Conservation (phyloP, 345 rosid genomes). For the Punica granatum region DNA sequence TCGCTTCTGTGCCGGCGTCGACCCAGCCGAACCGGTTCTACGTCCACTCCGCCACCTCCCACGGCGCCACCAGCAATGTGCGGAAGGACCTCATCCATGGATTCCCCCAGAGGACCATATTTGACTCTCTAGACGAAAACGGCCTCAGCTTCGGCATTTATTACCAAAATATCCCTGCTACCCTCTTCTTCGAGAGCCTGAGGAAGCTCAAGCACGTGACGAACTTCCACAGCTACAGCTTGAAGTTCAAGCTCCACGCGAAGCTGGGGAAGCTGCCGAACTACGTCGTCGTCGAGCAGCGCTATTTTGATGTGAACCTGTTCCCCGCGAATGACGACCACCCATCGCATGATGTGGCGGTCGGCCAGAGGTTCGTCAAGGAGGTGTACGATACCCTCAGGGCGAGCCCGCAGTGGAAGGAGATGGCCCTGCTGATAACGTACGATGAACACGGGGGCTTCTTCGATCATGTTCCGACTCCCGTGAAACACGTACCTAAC, state of each 20-base stretch:
- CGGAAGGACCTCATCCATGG: constrained; percentile 79
- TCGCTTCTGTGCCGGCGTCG: constrained; percentile 95
- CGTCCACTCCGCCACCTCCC: constrained; percentile 97
- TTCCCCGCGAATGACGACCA: constrained; percentile 93
- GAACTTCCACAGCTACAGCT: constrained; percentile 59
- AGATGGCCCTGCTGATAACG: constrained; percentile 81
- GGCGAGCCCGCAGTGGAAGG: constrained; percentile 96
- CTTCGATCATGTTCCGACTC: constrained; percentile 95
- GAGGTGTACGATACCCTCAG: constrained; percentile 89
- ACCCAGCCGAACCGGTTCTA: constrained; percentile 98
- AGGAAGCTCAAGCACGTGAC: constrained; percentile 58
- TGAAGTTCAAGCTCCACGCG: constrained; percentile 68
- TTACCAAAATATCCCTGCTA: constrained; percentile 96
- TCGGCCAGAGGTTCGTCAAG: constrained; percentile 84
- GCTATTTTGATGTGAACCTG: constrained; percentile 59
- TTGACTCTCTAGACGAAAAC: constrained; percentile 83
- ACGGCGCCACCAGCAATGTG: constrained; percentile 81
- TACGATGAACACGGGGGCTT: constrained; percentile 98
- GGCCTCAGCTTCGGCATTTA: constrained; percentile 80
- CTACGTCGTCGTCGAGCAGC: constrained; percentile 80
- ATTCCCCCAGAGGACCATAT: constrained; percentile 87
- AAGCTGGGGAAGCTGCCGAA: constrained; percentile 67
- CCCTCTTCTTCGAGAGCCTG: constrained; percentile 64
- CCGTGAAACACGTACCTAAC: constrained; percentile 65
- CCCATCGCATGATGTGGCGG: constrained; percentile 89